Conservation (phyloP, 495 filamentous ascomycete species). For the Aspergillus baeticus region DNA sequence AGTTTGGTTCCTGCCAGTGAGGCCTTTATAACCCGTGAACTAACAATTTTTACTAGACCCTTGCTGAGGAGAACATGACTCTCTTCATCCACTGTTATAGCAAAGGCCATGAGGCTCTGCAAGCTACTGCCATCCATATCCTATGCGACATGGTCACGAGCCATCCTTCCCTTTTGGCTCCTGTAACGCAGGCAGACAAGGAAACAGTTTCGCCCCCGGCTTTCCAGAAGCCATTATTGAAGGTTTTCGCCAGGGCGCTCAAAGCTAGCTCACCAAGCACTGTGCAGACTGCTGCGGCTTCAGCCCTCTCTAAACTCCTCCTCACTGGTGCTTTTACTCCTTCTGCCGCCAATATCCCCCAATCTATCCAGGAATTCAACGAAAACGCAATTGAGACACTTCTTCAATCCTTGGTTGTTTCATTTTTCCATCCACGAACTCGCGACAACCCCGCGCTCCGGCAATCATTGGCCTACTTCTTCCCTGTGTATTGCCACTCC, state of each 20-base stretch:
- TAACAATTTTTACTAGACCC: conserved; percentile 47
- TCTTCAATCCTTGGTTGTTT: conserved; percentile 74
- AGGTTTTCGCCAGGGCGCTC: conserved; percentile 75
- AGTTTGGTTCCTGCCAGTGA: conserved; percentile 13
- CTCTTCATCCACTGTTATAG: conserved; percentile 95
- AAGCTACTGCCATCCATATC: conserved; percentile 86
- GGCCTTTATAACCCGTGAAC: not conserved
- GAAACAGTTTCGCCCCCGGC: conserved; percentile 40
- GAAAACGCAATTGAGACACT: conserved; percentile 57
- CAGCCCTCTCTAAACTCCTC: conserved; percentile 81
- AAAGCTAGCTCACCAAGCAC: conserved; percentile 64
- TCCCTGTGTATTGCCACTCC: conserved; percentile 92
- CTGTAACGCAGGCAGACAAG: conserved; percentile 37
- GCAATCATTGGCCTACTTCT: conserved; percentile 90
- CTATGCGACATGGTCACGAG: conserved; percentile 90
- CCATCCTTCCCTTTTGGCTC: conserved; percentile 72
- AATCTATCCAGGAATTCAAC: conserved; percentile 48
- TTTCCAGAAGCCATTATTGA: conserved; percentile 63
- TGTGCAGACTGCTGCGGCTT: conserved; percentile 79
- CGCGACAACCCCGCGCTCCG: conserved; percentile 80
- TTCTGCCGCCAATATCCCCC: conserved; percentile 36
- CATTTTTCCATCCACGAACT: conserved; percentile 90
- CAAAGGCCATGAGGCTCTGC: conserved; percentile 86
- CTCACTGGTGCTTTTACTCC: conserved; percentile 60
- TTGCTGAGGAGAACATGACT: conserved; percentile 89